Base-by-base conservation (phyloP, 1,139 yeast species). In the Candida pseudocylindracea region DNA sequence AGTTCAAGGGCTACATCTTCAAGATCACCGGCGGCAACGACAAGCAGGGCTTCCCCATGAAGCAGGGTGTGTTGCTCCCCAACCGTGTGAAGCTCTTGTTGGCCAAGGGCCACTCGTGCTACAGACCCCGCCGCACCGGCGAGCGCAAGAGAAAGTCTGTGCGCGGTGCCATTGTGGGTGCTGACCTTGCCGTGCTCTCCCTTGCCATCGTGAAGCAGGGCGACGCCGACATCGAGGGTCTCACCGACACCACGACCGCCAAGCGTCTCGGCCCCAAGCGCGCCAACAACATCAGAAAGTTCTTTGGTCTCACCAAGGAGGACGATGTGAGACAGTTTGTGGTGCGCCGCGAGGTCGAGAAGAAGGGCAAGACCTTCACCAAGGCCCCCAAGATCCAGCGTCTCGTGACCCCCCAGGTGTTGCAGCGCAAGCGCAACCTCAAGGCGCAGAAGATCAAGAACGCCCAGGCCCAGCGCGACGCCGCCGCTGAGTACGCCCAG, bases 31-130 rank as follows among this genome's bases (percentile, higher is more conserved):
- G 98, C 60, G 98, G 98, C 76, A 91, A 91, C 79, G 98, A 88
- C 72, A 88, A 88, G 71, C 98, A 88, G 72, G 98, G 98, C 72
- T 91, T 88, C 94, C 96, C 98, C 68, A 88, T 91, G 98, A 88
- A 85, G 67, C 98, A 88, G 70, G 95, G 95, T 75, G 98, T 88
- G 48, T 71, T 88, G 74, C 92, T 81, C 72, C 96, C 98, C 66
- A 81, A 92, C 74, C 92, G 98, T 78, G 96, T 91, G 54, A 83
- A 80, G 63, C 75, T 88, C 55, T 73, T 91, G 60, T 72, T 88
- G 60, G 61, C 93, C 51, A 74, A 80, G 67, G 94, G 92, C 55
- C 79, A 70, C 72, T 80, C 95, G 55, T 85, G 96, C 75, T 88
- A 88, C 93, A 88, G 98, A 73, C 93, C 94, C 65, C 91, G 98